Evolutionary conservation across 169 alveolate genomes (phyloP).

Genomic region (Plasmodium vivax): DNA sequence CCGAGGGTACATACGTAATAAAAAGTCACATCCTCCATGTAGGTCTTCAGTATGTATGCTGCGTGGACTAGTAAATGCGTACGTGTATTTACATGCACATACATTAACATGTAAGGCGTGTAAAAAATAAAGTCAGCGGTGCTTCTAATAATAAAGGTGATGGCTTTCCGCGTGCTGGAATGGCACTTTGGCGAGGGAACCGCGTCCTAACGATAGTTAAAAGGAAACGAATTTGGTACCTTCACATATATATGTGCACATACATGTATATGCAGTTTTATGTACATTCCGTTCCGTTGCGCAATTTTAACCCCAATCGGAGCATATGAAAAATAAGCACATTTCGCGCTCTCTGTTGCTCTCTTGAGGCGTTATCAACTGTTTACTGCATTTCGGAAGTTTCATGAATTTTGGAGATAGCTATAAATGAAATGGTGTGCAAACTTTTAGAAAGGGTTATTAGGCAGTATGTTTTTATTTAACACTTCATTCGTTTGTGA

Average conservation of each 20-base stretch:
- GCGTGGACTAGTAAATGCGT: background rate
- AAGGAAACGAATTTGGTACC: background rate
- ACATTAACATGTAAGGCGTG: background rate
- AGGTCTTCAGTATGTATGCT: background rate
- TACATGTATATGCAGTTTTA: background rate
- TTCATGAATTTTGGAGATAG: background rate
- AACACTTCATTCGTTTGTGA: background rate
- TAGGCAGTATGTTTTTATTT: background rate
- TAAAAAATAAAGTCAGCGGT: background rate
- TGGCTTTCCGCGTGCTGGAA: background rate
- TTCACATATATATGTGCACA: background rate
- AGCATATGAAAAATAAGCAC: background rate
- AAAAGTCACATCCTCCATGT: background rate
- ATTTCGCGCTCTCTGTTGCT: background rate
- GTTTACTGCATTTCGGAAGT: background rate
- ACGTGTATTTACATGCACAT: too few species aligned
- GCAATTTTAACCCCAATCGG: background rate
- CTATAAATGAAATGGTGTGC: background rate
- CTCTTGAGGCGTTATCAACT: background rate
- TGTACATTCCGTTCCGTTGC: background rate
- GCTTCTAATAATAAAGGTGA: background rate
- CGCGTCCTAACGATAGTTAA: background rate
- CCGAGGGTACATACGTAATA: background rate
- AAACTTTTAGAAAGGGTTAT: background rate
- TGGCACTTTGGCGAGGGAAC: background rate